Base-by-base conservation (phyloP, 176 grass and related monocot species). In the Hsuehochloa calcarea region DNA sequence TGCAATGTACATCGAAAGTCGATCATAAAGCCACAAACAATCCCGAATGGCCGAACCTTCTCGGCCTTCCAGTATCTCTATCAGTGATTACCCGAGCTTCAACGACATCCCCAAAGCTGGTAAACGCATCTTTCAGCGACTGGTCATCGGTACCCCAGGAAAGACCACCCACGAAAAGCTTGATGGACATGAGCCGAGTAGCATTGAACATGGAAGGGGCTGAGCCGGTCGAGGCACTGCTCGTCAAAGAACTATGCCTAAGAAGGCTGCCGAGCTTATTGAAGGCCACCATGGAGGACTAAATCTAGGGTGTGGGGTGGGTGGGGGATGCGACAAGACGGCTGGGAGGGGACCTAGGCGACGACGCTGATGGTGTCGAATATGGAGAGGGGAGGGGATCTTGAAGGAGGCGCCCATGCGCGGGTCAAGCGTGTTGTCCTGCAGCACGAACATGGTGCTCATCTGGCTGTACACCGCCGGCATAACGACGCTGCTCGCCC, bases 31-130 rank as follows among this genome's bases (percentile, higher is more conserved):
- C n/a, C n/a, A n/a, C n/a, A n/a, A n/a, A n/a, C n/a, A n/a, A n/a
- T n/a, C n/a, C n/a, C n/a, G n/a, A n/a, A n/a, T n/a, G n/a, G 40
- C 97, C 97, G 87, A 99, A 96, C 49, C 97, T 93, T 75, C 90
- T 99, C 2, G 97, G 96, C 84, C 22, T 94, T 78, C 97, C 97
- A 50, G 82, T 66, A 0, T 94, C 97, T 79, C 93, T 88, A 17
- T 94, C 90, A 6, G 49, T 85, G 50, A 96, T 94, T 11, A 96
- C 86, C 25, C 86, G 82, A 0, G 92, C 93, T 99, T 99, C 93
- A 82, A 68, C 41, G n/a, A 99, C 85, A 10, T 89, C 86, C 23
- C 96, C 96, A 0, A 94, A 99, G 46, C 27, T 0, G 47, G 29
- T 39, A 13, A 96, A 99, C 3, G 93, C 93, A 0, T 94, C 79